Percentiles rank a stretch among this genome's conserved stretches.
Conservation (phyloP, 352 stramenopile species). For the Plasmopara viticola region DNA sequence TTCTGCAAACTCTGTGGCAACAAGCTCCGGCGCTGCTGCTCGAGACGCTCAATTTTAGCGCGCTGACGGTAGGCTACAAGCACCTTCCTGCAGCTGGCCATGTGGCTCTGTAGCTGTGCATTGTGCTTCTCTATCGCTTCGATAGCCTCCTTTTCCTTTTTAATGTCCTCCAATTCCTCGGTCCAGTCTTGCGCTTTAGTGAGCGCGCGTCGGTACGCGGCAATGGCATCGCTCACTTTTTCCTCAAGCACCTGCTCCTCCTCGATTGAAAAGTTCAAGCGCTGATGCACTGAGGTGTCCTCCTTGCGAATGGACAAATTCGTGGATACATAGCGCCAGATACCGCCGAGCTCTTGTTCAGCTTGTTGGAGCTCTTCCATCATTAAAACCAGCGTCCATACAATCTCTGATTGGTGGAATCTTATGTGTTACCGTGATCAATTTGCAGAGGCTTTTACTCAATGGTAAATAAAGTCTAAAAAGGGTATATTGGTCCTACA, state of each 20-base stretch:
- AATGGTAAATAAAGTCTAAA: no score
- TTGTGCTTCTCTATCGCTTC: constrained; percentile 29
- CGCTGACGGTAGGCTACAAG: constrained; percentile 57
- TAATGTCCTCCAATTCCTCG: constrained; percentile 34
- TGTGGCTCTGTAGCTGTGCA: constrained; percentile 30
- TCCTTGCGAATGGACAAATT: constrained; percentile 19
- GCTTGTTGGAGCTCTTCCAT: constrained; percentile 43
- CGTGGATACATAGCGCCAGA: constrained; percentile 40
- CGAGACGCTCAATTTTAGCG: constrained; percentile 50
- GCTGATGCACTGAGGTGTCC: constrained; percentile 14
- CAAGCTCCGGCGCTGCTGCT: constrained; percentile 42
- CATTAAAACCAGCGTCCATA: neutral
- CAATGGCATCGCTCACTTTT: constrained; percentile 41
- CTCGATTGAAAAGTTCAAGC: constrained; percentile 39
- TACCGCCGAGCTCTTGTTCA: constrained; percentile 37
- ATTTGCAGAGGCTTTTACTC: no score
- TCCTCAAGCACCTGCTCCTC: constrained; percentile 64
- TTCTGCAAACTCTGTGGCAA: constrained; percentile 25
- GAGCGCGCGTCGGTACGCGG: constrained; percentile 30
- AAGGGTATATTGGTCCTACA: no score
- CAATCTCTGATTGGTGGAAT: no score
- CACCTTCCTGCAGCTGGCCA: constrained; percentile 43
- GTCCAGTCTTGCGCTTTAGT: constrained; percentile 34
- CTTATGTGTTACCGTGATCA: no score
- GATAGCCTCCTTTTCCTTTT: constrained; percentile 13